Evolutionary conservation across 2,329 filamentous ascomycete genomes (phyloP), one percentile per base, ranked within the genome.

Genomic region (Podosphaera xanthii): DNA sequence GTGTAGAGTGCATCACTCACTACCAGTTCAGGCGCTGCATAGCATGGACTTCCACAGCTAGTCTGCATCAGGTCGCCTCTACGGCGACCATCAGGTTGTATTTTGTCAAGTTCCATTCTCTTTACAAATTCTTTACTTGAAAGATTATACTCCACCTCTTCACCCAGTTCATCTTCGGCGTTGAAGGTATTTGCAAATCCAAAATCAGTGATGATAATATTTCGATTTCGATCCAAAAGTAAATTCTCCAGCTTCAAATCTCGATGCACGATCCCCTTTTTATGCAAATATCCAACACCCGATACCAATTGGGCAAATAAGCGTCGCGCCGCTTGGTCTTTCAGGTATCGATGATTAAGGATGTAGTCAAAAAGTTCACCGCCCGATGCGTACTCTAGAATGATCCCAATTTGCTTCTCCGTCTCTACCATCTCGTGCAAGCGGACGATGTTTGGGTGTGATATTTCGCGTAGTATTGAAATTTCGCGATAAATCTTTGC

Each of bases 131-230:
- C 90, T 64, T 87, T 86, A 68, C 95, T 91, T 34, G 81, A 79
- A 31, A 98, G 74, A 63, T 89, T 87, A 67, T 88, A 80, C 71
- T 97, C 92, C 64, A 96, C 86, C 61, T 96, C 90, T 61, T 95
- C 88, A 3, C 80, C 81, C 46, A 98, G 77, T 70, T 96, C 89
- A 68, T 98, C 92, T 42, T 76, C 74, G 0, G 92, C 81, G 68
- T 96, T 86, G 69, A 98, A 98, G 0, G 90, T 97, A 72, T 98
- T 98, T 65, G 92, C 92, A 70, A 98, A 98, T 22, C 92, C 92
- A 72, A 98, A 98, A 72, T 98, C 92, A 14, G 92, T 98, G 69
- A 98, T 98, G 73, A 98, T 98, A 68, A 98, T 97, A 74, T 98
- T 98, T 63, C 89, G 85, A 69, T 98, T 96, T 63, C 91, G 84